Percentiles rank a stretch among this genome's conserved stretches.
phyloP scores from a whole-genome alignment of 495 filamentous ascomycete species.

The Tuber aestivum region DNA sequence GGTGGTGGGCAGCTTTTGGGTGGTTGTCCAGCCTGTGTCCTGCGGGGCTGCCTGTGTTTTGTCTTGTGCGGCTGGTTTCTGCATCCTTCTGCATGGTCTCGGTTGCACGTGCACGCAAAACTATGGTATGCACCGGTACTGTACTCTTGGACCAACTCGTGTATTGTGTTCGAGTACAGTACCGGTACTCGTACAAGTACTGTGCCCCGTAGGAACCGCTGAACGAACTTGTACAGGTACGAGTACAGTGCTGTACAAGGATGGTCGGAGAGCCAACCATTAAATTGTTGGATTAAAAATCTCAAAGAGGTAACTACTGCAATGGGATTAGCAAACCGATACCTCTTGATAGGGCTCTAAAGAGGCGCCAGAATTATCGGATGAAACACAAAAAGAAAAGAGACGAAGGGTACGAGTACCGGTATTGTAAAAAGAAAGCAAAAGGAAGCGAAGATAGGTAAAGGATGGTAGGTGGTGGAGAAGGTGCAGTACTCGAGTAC shows the following conservation, averaged over 20 bases:
- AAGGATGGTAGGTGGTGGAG: neutral
- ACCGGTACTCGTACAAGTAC: too few relatives aligned
- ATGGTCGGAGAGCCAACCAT: neutral
- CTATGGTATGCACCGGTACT: neutral
- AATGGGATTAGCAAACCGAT: neutral
- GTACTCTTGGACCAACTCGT: neutral
- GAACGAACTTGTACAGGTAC: too few relatives aligned
- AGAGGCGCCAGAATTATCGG: neutral
- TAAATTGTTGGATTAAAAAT: neutral
- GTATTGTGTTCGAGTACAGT: neutral
- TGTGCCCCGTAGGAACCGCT: neutral
- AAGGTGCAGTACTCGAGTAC: neutral
- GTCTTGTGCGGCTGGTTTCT: conserved; percentile 2
- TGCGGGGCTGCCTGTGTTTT: neutral
- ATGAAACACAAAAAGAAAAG: neutral
- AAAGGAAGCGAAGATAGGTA: neutral
- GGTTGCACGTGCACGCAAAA: neutral
- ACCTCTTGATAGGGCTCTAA: neutral
- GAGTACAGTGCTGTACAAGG: too few relatives aligned
- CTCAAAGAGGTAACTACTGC: neutral
- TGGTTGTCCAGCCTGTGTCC: neutral
- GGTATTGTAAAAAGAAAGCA: neutral
- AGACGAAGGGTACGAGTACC: too few relatives aligned
- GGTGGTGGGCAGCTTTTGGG: neutral
- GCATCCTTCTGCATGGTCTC: neutral